These are phyloP conservation scores for Colletotrichum eremochloae DNA, from an alignment of 2,329 filamentous ascomycete genomes.

Conservation along the genomic window DNA sequence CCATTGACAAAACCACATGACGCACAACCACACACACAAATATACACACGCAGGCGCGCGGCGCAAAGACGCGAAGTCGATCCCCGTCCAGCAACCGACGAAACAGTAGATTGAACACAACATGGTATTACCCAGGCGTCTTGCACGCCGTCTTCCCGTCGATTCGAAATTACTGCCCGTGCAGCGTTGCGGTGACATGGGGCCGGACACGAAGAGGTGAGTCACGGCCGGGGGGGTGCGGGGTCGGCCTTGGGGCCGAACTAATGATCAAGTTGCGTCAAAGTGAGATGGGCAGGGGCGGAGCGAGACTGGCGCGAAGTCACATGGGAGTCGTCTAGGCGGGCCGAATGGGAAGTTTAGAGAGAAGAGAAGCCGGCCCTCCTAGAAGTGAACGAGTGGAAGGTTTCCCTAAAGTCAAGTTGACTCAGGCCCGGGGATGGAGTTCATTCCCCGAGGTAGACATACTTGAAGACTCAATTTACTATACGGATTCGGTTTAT, in stretches of 20 bases:
- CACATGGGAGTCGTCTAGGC: constrained; percentile 46
- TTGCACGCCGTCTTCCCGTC: not conserved
- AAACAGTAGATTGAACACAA: not conserved
- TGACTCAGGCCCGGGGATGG: too few relatives aligned
- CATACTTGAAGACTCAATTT: not conserved
- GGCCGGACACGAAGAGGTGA: constrained; percentile 43
- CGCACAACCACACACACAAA: not conserved
- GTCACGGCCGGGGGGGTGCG: constrained; percentile 44
- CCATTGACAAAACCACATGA: constrained; percentile 13
- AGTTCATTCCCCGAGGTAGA: not conserved
- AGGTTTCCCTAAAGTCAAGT: not conserved
- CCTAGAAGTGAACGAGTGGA: not conserved
- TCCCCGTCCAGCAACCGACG: not conserved
- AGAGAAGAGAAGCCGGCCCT: not conserved
- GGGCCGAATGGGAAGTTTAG: not conserved
- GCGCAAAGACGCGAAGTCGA: not conserved
- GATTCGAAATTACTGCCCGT: not conserved
- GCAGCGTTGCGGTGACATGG: constrained; percentile 3
- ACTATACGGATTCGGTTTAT: not conserved
- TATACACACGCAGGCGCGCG: too few relatives aligned
- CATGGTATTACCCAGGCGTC: not conserved
- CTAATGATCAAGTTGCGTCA: too few relatives aligned
- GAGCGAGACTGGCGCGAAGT: constrained; percentile 50
- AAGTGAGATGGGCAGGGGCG: constrained; percentile 3
- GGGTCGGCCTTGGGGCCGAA: constrained; percentile 10